Conservation (phyloP, 2,329 filamentous ascomycete species). For the Aureobasidium sp. region DNA sequence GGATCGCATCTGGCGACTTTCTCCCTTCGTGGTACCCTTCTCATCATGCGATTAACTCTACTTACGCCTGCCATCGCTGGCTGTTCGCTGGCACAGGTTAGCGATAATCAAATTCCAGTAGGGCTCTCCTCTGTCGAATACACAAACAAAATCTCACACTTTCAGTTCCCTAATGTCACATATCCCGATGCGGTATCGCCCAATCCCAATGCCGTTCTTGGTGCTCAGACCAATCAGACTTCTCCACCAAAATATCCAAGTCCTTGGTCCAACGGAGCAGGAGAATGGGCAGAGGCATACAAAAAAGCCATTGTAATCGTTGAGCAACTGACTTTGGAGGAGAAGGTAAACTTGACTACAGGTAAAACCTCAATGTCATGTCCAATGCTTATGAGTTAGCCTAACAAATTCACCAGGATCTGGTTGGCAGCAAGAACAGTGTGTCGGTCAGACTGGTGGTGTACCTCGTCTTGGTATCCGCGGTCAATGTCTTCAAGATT, state of each 20-base stretch:
- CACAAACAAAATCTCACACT: not conserved
- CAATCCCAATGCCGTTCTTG: not conserved
- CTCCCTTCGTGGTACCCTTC: too few species aligned
- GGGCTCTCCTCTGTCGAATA: rapidly evolving
- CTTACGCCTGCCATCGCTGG: not conserved
- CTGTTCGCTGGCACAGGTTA: not conserved
- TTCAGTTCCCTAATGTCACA: not conserved
- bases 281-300: slow-evolving; percentile 23
- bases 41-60: slow-evolving; percentile 10
- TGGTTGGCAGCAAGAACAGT: slow-evolving; percentile 17
- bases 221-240: not conserved
- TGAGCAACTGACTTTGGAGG: slow-evolving; percentile 25
- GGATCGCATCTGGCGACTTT: too few species aligned
- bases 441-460: slow-evolving; percentile 29
- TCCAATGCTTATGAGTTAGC: too few species aligned
- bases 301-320: slow-evolving; percentile 23
- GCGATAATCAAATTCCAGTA: not conserved
- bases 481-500: slow-evolving; percentile 30
- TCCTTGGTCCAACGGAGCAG: not conserved
- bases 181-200: slow-evolving; percentile 1
- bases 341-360: slow-evolving; percentile 27
- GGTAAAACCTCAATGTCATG: slow-evolving; percentile 12
- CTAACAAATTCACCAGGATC: slow-evolving; percentile 12
- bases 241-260: slow-evolving; percentile 3
- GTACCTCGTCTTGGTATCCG: slow-evolving; percentile 27